Conservation (phyloP, 768 basidiomycete genomes). For the Pleurotus tuber-regium region DNA sequence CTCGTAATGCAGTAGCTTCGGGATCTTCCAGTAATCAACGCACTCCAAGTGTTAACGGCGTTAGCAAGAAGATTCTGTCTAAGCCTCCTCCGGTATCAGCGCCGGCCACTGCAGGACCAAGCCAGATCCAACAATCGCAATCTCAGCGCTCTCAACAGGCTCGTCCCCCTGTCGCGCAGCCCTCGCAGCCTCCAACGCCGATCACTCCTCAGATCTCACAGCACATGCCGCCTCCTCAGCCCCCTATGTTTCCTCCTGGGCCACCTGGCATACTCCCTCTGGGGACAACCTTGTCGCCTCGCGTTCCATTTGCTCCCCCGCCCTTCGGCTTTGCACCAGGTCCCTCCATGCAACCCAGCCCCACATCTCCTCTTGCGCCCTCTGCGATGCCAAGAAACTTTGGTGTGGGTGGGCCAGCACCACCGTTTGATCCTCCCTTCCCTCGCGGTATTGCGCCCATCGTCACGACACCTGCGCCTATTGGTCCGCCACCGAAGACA, state of each 20-base stretch:
- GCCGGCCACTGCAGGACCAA: slow-evolving; percentile 30
- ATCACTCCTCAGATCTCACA: slow-evolving; percentile 43
- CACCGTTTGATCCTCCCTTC: slow-evolving; percentile 54
- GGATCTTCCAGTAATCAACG: slow-evolving; percentile 44
- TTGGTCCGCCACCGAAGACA: slow-evolving; percentile 53
- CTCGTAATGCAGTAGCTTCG: slow-evolving; percentile 43
- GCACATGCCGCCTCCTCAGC: slow-evolving; percentile 40
- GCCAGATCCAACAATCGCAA: slow-evolving; percentile 30
- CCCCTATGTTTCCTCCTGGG: slow-evolving; percentile 46
- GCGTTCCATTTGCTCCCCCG: slow-evolving; percentile 48
- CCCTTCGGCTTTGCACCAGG: slow-evolving; percentile 47
- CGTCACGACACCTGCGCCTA: slow-evolving; percentile 42
- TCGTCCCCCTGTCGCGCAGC: slow-evolving; percentile 22
- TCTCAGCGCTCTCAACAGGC: slow-evolving; percentile 16
- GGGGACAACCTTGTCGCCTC: slow-evolving; percentile 50
- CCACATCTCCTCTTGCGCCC: slow-evolving; percentile 47
- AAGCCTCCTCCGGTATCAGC: slow-evolving; percentile 41
- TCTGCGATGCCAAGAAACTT: slow-evolving; percentile 56
- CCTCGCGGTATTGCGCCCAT: slow-evolving; percentile 37
- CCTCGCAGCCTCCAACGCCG: slow-evolving; percentile 49
- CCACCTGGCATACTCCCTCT: slow-evolving; percentile 41
- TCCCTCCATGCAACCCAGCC: slow-evolving; percentile 24
- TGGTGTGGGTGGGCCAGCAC: slow-evolving; percentile 33
- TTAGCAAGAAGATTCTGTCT: slow-evolving; percentile 59
- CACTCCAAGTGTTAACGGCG: slow-evolving; percentile 43